Evolutionary conservation across 2,329 filamentous ascomycete species (phyloP), one percentile per base, ranked within the genome.

Genomic region (Rhynchosporium secalis): DNA sequence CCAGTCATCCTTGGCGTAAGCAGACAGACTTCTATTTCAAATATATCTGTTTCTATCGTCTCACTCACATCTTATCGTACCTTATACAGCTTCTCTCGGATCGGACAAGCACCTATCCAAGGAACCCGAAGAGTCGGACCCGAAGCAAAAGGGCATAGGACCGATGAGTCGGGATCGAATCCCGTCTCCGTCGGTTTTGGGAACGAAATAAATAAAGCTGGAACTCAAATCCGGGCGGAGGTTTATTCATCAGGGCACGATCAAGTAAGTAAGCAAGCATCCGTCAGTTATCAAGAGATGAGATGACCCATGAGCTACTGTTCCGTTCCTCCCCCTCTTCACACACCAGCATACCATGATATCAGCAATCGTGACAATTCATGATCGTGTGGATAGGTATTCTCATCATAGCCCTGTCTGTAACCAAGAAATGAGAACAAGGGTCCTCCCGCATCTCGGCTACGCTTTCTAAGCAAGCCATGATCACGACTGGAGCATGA

Each of bases 401-500:
- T 7, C 43, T 45, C 43, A 49, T 12, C 8, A 3, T 5, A 49
- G 26, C 47, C 13, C 43, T 45, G 4, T n/a, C 41, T 43, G 41
- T n/a, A 43, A 46, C 20, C 20, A 6, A 45, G 3, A 9, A 31
- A 51, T 28, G 31, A 51, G 3, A 10, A 15, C n/a, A n/a, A 56
- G 10, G 36, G 28, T 12, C 28, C 40, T 45, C 54, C 28, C 40
- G 54, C 54, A 56, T 46, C 54, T 56, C 54, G 54, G 54, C 28
- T 20, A 56, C 54, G 54, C 54, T 56, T 56, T 56, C 54, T 56
- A 56, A 56, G 54, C 54, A 56, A 46, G 40, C 54, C 26, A 31
- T 29, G 10, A 12, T 40, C 40, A 43, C 13, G 40, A 41, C 13
- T 13, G 20, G 49, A 13, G 13, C 28, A 9, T 56, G 54, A 56